Conservation (phyloP, 805 yeast genomes). For the Starmera caribaea region DNA sequence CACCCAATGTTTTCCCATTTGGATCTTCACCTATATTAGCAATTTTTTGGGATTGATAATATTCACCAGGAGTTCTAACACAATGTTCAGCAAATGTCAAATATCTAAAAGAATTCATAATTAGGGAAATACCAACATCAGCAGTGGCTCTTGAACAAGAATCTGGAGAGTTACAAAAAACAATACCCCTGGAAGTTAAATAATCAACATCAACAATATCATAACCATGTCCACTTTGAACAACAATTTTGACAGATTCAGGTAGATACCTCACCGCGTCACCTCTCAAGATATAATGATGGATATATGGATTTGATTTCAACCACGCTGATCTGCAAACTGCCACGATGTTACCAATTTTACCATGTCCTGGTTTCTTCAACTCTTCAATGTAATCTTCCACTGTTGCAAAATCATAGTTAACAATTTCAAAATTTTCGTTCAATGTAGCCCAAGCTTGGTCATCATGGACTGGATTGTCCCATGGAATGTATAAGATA, state of each 20-base stretch:
- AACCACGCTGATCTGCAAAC: slow-evolving; percentile 30
- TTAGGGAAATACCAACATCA: slow-evolving; percentile 26
- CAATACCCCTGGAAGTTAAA: slow-evolving; percentile 21
- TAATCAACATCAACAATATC: slow-evolving; percentile 29
- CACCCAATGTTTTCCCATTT: slow-evolving; percentile 32
- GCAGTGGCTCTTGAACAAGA: slow-evolving; percentile 31
- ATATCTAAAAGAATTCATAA: slow-evolving; percentile 25
- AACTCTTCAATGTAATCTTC: slow-evolving; percentile 27
- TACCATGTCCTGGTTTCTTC: slow-evolving; percentile 25
- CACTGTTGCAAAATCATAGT: slow-evolving; percentile 23
- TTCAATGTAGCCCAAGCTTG: slow-evolving; percentile 27
- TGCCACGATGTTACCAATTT: slow-evolving; percentile 25
- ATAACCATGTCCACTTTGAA: slow-evolving; percentile 31
- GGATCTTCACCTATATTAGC: slow-evolving; percentile 30
- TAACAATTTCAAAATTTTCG: slow-evolving; percentile 25
- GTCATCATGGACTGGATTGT: slow-evolving; percentile 26
- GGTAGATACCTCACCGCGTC: slow-evolving; percentile 25
- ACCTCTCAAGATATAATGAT: slow-evolving; percentile 24
- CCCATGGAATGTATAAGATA: slow-evolving; percentile 29
- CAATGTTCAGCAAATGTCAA: slow-evolving; percentile 29
- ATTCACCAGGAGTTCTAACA: slow-evolving; percentile 23
- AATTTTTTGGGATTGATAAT: slow-evolving; percentile 21
- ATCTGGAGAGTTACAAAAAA: slow-evolving; percentile 30
- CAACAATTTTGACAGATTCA: slow-evolving; percentile 24
- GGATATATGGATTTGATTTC: slow-evolving; percentile 27